These are phyloP conservation scores for Cyberlindnera mrakii DNA, from an alignment of 805 yeast genomes.

Conservation along the genomic window DNA sequence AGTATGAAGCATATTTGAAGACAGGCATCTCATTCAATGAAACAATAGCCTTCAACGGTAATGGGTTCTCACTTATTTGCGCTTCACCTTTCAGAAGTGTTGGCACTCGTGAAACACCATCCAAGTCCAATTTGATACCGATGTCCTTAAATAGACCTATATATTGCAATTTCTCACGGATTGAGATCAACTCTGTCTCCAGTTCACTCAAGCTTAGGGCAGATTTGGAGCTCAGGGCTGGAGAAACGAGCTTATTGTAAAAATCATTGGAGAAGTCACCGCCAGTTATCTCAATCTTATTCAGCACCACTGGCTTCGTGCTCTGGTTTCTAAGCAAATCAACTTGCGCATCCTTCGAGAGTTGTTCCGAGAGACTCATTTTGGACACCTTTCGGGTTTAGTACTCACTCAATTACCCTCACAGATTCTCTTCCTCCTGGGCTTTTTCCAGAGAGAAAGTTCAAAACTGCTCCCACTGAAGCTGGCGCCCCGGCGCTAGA, in stretches of 20 bases:
- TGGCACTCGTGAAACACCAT: slow-evolving; percentile 7
- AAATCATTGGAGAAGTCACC: slow-evolving; percentile 36
- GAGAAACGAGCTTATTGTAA: slow-evolving; percentile 39
- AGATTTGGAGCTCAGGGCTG: slow-evolving; percentile 29
- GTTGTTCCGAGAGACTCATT: background rate
- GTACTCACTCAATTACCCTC: too few species aligned
- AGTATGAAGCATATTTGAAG: slow-evolving; percentile 27
- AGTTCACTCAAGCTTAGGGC: slow-evolving; percentile 34
- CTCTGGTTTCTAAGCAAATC: slow-evolving; percentile 12
- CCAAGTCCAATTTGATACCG: slow-evolving; percentile 36
- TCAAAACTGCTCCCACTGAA: too few species aligned
- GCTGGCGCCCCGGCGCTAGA: too few species aligned
- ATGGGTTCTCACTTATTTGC: slow-evolving; percentile 16
- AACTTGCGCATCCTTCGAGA: slow-evolving; percentile 1
- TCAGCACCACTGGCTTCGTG: slow-evolving; percentile 17
- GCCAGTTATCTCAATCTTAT: slow-evolving; percentile 17
- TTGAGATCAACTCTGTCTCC: slow-evolving; percentile 26
- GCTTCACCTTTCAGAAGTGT: slow-evolving; percentile 7
- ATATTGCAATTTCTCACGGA: slow-evolving; percentile 31
- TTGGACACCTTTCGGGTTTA: background rate
- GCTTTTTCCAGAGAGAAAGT: too few species aligned
- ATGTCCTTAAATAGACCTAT: slow-evolving; percentile 42
- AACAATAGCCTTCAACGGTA: slow-evolving; percentile 41
- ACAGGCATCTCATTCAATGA: slow-evolving; percentile 31
- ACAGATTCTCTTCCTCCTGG: too few species aligned